phyloP scores from a whole-genome alignment of 257 asterid genomes.

The Eustoma russellianum region DNA sequence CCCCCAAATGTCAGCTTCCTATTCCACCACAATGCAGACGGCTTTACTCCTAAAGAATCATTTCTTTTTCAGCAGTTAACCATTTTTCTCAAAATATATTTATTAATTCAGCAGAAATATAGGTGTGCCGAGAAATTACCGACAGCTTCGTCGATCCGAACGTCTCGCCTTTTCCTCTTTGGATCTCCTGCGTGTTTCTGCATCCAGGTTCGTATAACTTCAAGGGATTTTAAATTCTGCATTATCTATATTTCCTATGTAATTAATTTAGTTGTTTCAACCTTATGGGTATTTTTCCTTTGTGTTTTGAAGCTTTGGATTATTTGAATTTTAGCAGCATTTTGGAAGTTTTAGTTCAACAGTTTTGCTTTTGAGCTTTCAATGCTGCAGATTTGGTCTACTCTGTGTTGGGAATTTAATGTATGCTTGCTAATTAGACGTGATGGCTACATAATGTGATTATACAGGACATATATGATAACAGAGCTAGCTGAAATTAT shows the following conservation, averaged over 20 bases:
- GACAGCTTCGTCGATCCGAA: neutral
- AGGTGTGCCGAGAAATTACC: neutral
- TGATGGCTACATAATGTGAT: no score
- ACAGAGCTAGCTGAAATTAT: no score
- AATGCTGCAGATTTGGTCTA: no score
- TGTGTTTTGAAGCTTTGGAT: neutral
- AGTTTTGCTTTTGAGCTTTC: neutral
- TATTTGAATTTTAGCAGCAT: neutral
- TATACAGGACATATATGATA: no score
- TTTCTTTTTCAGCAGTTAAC: neutral
- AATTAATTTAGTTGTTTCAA: neutral
- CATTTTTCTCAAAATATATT: neutral
- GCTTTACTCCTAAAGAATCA: slow-evolving; percentile 28
- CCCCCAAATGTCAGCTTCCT: slow-evolving; percentile 13
- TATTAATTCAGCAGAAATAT: neutral
- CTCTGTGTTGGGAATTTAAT: no score
- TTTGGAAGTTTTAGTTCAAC: neutral
- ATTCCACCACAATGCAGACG: slow-evolving; percentile 11
- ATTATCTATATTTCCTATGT: slow-evolving; percentile 1
- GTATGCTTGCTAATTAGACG: no score
- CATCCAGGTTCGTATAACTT: slow-evolving; percentile 17
- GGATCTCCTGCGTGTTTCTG: slow-evolving; percentile 20
- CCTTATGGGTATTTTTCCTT: neutral
- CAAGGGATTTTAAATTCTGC: slow-evolving; percentile 6
- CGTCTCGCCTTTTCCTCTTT: slow-evolving; percentile 6